Percentiles rank a stretch among this genome's conserved stretches.
Conservation (phyloP, 345 rosid genomes). For the Salix koriyanagi region DNA sequence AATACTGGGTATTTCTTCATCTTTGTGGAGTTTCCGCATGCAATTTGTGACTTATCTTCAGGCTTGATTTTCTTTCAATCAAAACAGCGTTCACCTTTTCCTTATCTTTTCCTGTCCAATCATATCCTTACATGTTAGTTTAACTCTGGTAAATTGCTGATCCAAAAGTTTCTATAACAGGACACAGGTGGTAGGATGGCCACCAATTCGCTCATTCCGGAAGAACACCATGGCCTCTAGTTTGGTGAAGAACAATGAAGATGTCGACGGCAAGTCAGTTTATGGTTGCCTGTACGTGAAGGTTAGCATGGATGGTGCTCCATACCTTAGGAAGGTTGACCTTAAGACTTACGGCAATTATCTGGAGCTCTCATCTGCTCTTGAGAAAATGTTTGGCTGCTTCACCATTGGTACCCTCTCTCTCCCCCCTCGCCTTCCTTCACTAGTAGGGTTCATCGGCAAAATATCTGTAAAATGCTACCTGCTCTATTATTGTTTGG, state of each 20-base stretch:
- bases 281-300: constrained; percentile 24
- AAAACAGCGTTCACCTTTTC: background rate
- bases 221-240: constrained; percentile 34
- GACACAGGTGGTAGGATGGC: constrained; percentile 42
- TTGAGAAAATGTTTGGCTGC: constrained; percentile 43
- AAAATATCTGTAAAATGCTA: background rate
- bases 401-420: constrained; percentile 45
- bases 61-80: background rate
- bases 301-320: constrained; percentile 37
- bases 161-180: constrained; percentile 24
- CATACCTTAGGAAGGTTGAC: constrained; percentile 32
- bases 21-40: background rate
- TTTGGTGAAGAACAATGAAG: constrained; percentile 40
- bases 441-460: background rate
- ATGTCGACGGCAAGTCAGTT: constrained; percentile 30
- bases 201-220: constrained; percentile 32
- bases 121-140: background rate
- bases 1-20: background rate
- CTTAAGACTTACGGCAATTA: constrained; percentile 25
- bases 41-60: background rate
- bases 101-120: background rate
- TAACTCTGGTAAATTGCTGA: constrained; percentile 8
- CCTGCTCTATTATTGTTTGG: background rate
- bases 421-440: too few relatives aligned
- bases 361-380: constrained; percentile 30